Conservation (phyloP, 345 rosid genomes). For the Pistacia integerrima region DNA sequence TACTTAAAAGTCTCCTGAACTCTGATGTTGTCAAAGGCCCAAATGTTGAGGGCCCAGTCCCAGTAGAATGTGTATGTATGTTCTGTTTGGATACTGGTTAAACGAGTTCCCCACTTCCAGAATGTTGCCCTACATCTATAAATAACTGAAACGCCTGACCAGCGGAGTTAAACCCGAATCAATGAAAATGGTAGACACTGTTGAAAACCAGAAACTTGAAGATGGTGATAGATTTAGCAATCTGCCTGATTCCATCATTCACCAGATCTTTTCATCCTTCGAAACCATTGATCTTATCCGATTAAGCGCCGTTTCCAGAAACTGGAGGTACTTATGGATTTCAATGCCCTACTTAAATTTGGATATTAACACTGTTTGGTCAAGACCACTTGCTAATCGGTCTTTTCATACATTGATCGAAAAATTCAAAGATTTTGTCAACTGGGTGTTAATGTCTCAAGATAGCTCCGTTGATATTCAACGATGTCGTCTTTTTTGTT, state of each 20-base stretch:
- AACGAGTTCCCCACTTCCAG: no score
- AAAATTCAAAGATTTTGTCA: background rate
- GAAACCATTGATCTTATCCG: background rate
- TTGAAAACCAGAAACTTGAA: background rate
- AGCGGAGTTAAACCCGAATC: no score
- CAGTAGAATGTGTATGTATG: no score
- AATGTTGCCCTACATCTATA: no score
- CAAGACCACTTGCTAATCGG: background rate
- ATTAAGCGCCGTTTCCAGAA: background rate
- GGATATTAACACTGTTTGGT: background rate
- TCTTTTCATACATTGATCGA: background rate
- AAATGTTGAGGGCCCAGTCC: no score
- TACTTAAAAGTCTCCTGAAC: no score
- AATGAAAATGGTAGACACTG: background rate
- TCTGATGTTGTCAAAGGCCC: no score
- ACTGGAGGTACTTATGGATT: conserved; percentile 9
- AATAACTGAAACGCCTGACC: no score
- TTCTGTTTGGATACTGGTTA: no score
- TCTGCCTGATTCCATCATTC: background rate
- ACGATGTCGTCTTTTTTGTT: background rate
- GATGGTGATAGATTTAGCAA: conserved; percentile 6
- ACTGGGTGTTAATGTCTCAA: conserved; percentile 5
- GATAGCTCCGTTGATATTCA: background rate
- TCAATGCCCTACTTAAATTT: background rate
- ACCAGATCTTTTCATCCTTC: conserved; percentile 5